A percentile compares a stretch with the other conserved stretches of the same genome.
These are phyloP conservation scores for Geotrichum klebahnii DNA, from an alignment of 1,139 yeast genomes.

Conservation along the genomic window DNA sequence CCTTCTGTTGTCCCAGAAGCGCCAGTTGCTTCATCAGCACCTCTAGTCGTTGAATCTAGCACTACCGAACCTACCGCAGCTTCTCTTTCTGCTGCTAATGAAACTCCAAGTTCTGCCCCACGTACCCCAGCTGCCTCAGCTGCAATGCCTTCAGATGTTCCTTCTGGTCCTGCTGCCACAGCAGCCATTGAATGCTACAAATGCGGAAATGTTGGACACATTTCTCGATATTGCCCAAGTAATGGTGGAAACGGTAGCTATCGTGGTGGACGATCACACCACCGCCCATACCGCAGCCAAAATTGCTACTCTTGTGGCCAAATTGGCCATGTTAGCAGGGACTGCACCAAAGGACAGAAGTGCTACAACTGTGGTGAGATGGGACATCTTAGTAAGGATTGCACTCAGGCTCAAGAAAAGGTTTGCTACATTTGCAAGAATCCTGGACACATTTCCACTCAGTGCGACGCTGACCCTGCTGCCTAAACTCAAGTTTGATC, in stretches of 20 bases:
- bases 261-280: neutral
- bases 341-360: conserved; percentile 46
- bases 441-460: conserved; percentile 86
- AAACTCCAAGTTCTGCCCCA: neutral
- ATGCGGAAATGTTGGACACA: conserved; percentile 91
- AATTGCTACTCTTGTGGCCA: conserved; percentile 93
- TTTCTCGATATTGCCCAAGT: conserved; percentile 74
- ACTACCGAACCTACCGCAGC: too few species aligned
- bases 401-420: conserved; percentile 59
- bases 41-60: too few species aligned
- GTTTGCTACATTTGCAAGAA: conserved; percentile 88
- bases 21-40: too few species aligned
- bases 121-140: conserved; percentile 5
- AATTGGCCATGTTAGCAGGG: conserved; percentile 58
- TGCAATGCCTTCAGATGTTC: conserved; percentile 9
- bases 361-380: conserved; percentile 91
- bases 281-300: conserved; percentile 53
- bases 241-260: neutral
- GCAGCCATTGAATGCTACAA: conserved; percentile 65
- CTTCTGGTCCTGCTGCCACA: conserved; percentile 22
- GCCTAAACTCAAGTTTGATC: too few species aligned
- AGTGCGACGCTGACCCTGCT: conserved; percentile 49
- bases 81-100: neutral
- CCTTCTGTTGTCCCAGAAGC: too few species aligned
- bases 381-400: conserved; percentile 86